Evolutionary conservation across 2,329 filamentous ascomycete genomes (phyloP).

Genomic region (Aspergillus quadricinctus): DNA sequence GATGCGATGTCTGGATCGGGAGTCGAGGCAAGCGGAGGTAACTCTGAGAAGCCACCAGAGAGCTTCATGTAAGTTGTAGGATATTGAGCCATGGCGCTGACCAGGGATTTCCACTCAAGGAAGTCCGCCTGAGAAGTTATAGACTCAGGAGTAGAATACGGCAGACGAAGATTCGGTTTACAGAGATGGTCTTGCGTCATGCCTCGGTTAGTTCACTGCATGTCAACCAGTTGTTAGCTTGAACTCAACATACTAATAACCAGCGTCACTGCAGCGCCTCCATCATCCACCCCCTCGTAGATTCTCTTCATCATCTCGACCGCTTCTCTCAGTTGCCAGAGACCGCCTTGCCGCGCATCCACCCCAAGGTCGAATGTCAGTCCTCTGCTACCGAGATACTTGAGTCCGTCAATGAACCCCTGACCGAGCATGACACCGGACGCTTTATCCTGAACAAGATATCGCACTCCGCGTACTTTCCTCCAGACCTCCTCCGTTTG

Average conservation of each 20-base stretch:
- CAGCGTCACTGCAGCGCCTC: slow-evolving; percentile 55
- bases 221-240: neutral
- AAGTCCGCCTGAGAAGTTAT: slow-evolving; percentile 51
- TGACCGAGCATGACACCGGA: slow-evolving; percentile 59
- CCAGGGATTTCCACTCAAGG: slow-evolving; percentile 63
- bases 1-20: slow-evolving; percentile 15
- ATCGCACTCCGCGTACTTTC: slow-evolving; percentile 74
- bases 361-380: slow-evolving; percentile 79
- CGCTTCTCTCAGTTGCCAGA: slow-evolving; percentile 67
- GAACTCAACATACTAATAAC: slow-evolving; percentile 54
- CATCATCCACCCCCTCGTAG: slow-evolving; percentile 52
- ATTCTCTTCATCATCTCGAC: slow-evolving; percentile 66
- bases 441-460: slow-evolving; percentile 74
- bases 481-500: slow-evolving; percentile 60
- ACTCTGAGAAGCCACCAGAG: slow-evolving; percentile 79
- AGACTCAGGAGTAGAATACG: slow-evolving; percentile 44
- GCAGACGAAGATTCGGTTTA: slow-evolving; percentile 71
- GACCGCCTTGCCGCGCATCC: slow-evolving; percentile 72
- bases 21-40: slow-evolving; percentile 47
- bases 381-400: slow-evolving; percentile 59
- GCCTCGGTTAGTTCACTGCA: slow-evolving; percentile 2
- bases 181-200: slow-evolving; percentile 69
- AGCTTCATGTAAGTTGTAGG: slow-evolving; percentile 80
- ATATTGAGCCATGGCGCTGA: slow-evolving; percentile 63
- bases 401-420: slow-evolving; percentile 62